phyloP scores from a whole-genome alignment of 2,329 filamentous ascomycete genomes.

The Beauveria australis region DNA sequence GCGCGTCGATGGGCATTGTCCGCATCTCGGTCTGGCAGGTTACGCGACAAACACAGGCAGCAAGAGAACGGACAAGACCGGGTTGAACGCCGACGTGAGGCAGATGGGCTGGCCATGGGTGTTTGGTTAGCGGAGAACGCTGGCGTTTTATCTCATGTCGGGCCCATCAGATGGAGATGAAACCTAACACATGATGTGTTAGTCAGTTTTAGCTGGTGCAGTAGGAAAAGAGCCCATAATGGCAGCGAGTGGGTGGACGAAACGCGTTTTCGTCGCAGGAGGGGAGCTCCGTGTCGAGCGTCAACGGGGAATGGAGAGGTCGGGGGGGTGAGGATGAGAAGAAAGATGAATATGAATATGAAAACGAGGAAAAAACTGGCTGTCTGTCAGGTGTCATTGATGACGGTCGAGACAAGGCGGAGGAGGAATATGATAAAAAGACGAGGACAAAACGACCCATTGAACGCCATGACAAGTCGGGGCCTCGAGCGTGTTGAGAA shows the following conservation, averaged over 20 bases:
- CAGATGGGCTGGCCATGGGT: background rate
- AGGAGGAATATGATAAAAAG: no score
- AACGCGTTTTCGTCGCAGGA: slow-evolving; percentile 8
- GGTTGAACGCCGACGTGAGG: background rate
- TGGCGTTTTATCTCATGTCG: background rate
- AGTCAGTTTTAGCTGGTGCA: background rate
- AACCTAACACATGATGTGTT: slow-evolving; percentile 1
- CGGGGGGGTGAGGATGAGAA: background rate
- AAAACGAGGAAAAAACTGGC: background rate
- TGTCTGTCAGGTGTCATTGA: background rate
- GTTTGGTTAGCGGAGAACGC: background rate
- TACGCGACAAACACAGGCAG: background rate
- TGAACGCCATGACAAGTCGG: background rate
- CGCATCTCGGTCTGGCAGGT: background rate
- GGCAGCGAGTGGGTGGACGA: background rate
- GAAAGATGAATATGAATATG: background rate
- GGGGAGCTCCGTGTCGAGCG: background rate
- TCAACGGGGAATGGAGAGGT: background rate
- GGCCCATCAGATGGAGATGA: slow-evolving; percentile 3
- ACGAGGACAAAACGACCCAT: background rate
- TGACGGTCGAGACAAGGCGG: background rate
- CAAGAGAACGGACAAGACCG: background rate
- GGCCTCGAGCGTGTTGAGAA: background rate
- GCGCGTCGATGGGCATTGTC: background rate
- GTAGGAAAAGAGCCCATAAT: background rate